Percentiles rank a stretch among this genome's conserved stretches.
Evolutionary conservation across 495 filamentous ascomycete genomes (phyloP).

Genomic region (Talaromyces adpressus): DNA sequence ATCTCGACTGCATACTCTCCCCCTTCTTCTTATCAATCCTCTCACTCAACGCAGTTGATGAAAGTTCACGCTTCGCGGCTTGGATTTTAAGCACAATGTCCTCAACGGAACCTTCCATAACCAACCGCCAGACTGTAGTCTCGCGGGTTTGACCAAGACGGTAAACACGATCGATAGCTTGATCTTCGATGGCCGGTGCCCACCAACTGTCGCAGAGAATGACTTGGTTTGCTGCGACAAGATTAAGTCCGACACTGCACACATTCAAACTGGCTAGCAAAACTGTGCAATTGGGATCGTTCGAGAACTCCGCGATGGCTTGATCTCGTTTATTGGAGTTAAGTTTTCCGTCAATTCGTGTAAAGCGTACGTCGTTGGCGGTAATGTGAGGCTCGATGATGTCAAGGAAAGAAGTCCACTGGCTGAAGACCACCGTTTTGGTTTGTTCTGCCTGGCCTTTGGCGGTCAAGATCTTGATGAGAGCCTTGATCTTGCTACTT

Average conservation of each 20-base stretch:
- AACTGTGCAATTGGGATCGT: conserved; percentile 63
- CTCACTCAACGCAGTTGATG: conserved; percentile 70
- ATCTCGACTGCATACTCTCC: conserved; percentile 40
- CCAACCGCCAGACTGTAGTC: conserved; percentile 71
- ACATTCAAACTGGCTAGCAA: conserved; percentile 79
- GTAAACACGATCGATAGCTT: conserved; percentile 87
- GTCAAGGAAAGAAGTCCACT: conserved; percentile 87
- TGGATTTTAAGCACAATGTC: conserved; percentile 80
- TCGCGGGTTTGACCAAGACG: conserved; percentile 75
- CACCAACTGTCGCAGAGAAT: conserved; percentile 85
- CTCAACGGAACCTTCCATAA: conserved; percentile 83
- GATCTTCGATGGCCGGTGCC: conserved; percentile 90
- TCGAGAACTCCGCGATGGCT: conserved; percentile 58
- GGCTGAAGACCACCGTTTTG: conserved; percentile 86
- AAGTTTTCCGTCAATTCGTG: conserved; percentile 83
- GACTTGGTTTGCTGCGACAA: conserved; percentile 82
- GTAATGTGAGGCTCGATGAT: conserved; percentile 67
- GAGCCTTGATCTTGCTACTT: conserved; percentile 78
- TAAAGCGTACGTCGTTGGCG: conserved; percentile 53
- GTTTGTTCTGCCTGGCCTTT: conserved; percentile 58
- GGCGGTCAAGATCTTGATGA: conserved; percentile 71
- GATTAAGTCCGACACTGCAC: conserved; percentile 82
- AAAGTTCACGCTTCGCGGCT: conserved; percentile 70
- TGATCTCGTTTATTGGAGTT: conserved; percentile 56
- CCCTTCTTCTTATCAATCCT: conserved; percentile 36